Evolutionary conservation across 305 asterid genomes (phyloP).

Genomic region (Rubia tinctorum): DNA sequence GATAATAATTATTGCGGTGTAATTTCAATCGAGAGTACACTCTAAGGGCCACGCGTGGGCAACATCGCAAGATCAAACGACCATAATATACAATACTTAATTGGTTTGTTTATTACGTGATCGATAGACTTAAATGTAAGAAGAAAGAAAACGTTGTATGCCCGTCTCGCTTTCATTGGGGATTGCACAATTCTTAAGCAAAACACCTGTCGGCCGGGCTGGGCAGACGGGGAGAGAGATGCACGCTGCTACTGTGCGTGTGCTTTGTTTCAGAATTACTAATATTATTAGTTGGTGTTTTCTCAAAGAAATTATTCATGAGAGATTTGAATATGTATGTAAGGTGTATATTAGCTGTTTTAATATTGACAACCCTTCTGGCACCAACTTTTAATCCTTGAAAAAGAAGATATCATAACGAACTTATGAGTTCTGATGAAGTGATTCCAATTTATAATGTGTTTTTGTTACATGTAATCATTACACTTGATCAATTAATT

Average conservation of each 20-base stretch:
- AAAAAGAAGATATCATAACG: conserved; percentile 44
- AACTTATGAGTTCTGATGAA: conserved; percentile 30
- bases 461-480: conserved; percentile 27
- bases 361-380: conserved; percentile 12
- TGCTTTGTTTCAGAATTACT: neutral
- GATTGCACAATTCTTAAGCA: conserved; percentile 62
- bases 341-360: conserved; percentile 9
- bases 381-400: conserved; percentile 44
- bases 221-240: neutral
- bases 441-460: conserved; percentile 9
- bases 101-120: conserved; percentile 25
- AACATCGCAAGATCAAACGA: conserved; percentile 1
- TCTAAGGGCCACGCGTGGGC: conserved; percentile 9
- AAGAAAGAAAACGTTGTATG: conserved; percentile 34
- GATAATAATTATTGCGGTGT: no score
- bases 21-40: neutral
- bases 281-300: conserved; percentile 6
- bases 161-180: conserved; percentile 33
- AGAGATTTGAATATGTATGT: neutral
- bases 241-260: neutral
- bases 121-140: neutral
- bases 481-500: conserved; percentile 12
- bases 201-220: conserved; percentile 45
- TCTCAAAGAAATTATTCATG: conserved; percentile 4
- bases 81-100: neutral